These are phyloP conservation scores for Trametes cinnabarina DNA, from an alignment of 768 basidiomycete genomes.

Conservation along the genomic window DNA sequence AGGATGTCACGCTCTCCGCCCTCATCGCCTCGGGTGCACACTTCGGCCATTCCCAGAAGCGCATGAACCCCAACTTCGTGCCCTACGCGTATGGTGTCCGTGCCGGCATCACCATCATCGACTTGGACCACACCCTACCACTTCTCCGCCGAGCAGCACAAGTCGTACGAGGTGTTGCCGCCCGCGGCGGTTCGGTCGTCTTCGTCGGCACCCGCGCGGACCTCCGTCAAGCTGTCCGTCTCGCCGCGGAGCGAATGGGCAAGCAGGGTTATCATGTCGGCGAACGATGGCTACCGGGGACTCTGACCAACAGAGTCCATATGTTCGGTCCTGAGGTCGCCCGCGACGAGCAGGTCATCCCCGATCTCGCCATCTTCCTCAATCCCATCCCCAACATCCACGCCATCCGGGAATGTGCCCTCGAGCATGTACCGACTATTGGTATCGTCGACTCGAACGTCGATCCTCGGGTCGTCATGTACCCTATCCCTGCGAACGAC, in stretches of 20 bases:
- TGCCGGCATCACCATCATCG: constrained; percentile 87
- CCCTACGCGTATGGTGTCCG: constrained; percentile 93
- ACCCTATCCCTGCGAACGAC: constrained; percentile 98
- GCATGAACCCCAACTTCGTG: constrained; percentile 86
- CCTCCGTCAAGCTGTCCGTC: constrained; percentile 68
- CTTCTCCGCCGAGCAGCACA: constrained; percentile 88
- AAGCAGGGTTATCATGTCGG: constrained; percentile 81
- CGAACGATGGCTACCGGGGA: constrained; percentile 93
- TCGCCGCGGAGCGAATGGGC: constrained; percentile 78
- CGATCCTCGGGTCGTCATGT: constrained; percentile 95
- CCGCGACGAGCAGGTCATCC: constrained; percentile 55
- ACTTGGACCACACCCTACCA: constrained; percentile 91
- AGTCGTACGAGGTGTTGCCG: constrained; percentile 78
- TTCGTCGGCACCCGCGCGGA: constrained; percentile 89
- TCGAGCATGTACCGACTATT: constrained; percentile 88
- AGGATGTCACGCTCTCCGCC: constrained; percentile 78
- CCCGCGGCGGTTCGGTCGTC: constrained; percentile 78
- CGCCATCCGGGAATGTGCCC: constrained; percentile 89
- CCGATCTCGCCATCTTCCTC: constrained; percentile 89
- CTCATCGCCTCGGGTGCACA: constrained; percentile 93
- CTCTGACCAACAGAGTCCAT: constrained; percentile 81
- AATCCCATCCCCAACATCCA: constrained; percentile 84
- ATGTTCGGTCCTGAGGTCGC: constrained; percentile 64
- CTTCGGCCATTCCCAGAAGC: constrained; percentile 80
- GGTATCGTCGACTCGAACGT: constrained; percentile 94